A percentile compares a stretch with the other conserved stretches of the same genome.
These are phyloP conservation scores for Solanum pinnatisectum DNA, from an alignment of 257 asterid genomes.

Conservation along the genomic window DNA sequence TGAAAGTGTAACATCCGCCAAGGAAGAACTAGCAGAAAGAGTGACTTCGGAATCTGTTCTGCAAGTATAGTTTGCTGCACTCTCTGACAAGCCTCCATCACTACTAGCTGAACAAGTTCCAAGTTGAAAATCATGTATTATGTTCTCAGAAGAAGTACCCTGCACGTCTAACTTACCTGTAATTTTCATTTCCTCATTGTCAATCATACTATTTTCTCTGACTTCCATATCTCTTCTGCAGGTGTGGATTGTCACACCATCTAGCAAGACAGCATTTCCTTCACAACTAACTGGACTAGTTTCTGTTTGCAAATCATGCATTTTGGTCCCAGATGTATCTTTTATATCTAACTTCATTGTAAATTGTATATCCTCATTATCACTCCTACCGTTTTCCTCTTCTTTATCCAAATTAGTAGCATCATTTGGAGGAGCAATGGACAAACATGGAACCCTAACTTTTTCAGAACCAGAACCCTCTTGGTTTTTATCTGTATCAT, in stretches of 20 bases:
- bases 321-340: constrained; percentile 18
- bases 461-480: constrained; percentile 16
- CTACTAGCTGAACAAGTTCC: not conserved
- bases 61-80: constrained; percentile 4
- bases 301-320: constrained; percentile 17
- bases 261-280: not conserved
- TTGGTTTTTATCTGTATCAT: constrained; percentile 4
- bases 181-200: not conserved
- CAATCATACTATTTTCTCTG: not conserved
- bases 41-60: not conserved
- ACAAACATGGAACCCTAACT: constrained; percentile 8
- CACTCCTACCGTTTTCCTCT: not conserved
- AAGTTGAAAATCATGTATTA: not conserved
- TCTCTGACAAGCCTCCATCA: constrained; percentile 6
- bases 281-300: not conserved
- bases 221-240: not conserved
- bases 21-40: not conserved
- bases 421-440: constrained; percentile 10
- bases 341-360: constrained; percentile 18
- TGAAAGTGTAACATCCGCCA: constrained; percentile 18
- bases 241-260: not conserved
- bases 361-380: constrained; percentile 11
- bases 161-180: not conserved
- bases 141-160: not conserved
- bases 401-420: constrained; percentile 7